These are phyloP conservation scores for Hypoxylon sp. DNA, from an alignment of 2,329 filamentous ascomycete genomes.

Conservation along the genomic window DNA sequence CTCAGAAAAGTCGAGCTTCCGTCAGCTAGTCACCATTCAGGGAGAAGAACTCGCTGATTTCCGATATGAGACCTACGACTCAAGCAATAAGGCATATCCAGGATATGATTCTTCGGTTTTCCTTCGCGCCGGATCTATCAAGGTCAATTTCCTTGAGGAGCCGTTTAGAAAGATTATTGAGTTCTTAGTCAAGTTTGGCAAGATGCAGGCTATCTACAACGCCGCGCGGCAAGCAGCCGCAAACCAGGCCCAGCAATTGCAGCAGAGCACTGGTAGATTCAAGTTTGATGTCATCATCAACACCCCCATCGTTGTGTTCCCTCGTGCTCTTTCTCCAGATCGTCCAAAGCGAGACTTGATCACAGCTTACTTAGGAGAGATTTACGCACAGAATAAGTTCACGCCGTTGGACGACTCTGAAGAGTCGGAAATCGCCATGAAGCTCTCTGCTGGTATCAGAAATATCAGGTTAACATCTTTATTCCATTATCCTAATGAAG, in stretches of 20 bases:
- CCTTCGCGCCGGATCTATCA: conserved; percentile 92
- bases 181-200: conserved; percentile 98
- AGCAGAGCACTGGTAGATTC: conserved; percentile 89
- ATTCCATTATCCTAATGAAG: conserved; percentile 81
- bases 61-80: conserved; percentile 95
- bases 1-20: conserved; percentile 82
- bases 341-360: conserved; percentile 82
- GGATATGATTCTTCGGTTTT: conserved; percentile 95
- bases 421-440: conserved; percentile 83
- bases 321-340: conserved; percentile 79
- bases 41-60: conserved; percentile 97
- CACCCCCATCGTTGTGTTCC: conserved; percentile 97
- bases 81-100: conserved; percentile 81
- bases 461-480: conserved; percentile 93
- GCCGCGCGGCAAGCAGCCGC: conserved; percentile 94
- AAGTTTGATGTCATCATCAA: conserved; percentile 95
- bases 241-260: conserved; percentile 92
- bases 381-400: conserved; percentile 96
- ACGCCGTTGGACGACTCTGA: conserved; percentile 84
- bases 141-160: conserved; percentile 96
- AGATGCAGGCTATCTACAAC: conserved; percentile 99
- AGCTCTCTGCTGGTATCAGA: conserved; percentile 89
- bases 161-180: conserved; percentile 98
- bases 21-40: conserved; percentile 92
- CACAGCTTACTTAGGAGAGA: conserved; percentile 95